A percentile compares a stretch with the other conserved stretches of the same genome.
phyloP scores from a whole-genome alignment of 305 asterid species.

The Fraxinus latifolia region DNA sequence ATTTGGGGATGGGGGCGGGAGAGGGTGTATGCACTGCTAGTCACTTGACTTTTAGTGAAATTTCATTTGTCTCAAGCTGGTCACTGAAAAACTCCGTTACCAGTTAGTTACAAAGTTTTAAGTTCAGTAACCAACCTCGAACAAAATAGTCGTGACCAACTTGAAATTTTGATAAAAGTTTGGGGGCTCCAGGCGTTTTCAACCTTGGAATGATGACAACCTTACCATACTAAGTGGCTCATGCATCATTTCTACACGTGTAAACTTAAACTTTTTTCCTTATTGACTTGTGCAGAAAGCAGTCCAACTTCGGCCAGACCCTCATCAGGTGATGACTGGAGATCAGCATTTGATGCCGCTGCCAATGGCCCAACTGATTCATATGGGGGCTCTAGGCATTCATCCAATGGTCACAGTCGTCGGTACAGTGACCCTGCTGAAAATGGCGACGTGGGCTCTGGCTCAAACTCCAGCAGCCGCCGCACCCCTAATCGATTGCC shows the following conservation, averaged over 20 bases:
- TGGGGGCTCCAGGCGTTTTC: neutral
- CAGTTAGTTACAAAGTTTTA: neutral
- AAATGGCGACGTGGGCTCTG: slow-evolving; percentile 64
- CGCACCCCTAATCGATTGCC: slow-evolving; percentile 93
- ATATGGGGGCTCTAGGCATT: slow-evolving; percentile 44
- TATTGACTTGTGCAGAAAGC: slow-evolving; percentile 50
- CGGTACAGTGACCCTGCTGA: slow-evolving; percentile 72
- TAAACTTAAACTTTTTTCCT: neutral
- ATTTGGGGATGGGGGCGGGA: neutral
- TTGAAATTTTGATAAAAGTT: neutral
- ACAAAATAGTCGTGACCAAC: neutral
- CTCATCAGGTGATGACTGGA: slow-evolving; percentile 89
- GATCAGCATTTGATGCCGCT: slow-evolving; percentile 91
- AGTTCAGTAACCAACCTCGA: neutral
- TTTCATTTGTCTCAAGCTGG: neutral
- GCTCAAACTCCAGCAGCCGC: slow-evolving; percentile 64
- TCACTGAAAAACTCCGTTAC: neutral
- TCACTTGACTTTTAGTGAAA: neutral
- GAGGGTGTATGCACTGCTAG: neutral
- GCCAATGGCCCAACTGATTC: slow-evolving; percentile 63
- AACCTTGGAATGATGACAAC: neutral
- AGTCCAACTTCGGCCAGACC: slow-evolving; percentile 71
- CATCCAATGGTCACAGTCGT: slow-evolving; percentile 69
- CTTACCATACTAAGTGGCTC: neutral
- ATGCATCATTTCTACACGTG: neutral